A percentile compares a stretch with the other conserved stretches of the same genome.
Conservation (phyloP, 257 asterid species). For the Misopates orontium region DNA sequence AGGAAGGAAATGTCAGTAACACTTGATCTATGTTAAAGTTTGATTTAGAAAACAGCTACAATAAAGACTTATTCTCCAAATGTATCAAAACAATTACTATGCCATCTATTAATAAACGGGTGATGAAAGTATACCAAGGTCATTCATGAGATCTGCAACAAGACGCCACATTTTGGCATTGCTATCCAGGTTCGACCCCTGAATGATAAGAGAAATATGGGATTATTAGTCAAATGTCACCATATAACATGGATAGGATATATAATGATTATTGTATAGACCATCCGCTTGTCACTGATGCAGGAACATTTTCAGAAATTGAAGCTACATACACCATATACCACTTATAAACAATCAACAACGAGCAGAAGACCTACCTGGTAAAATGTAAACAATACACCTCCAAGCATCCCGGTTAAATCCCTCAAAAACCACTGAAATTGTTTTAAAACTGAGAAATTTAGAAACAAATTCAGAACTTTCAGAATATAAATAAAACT, state of each 20-base stretch:
- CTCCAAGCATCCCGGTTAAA: constrained; percentile 97
- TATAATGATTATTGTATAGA: background rate
- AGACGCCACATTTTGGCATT: constrained; percentile 99
- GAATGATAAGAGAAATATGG: constrained; percentile 15
- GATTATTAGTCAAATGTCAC: constrained; percentile 3
- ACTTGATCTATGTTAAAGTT: background rate
- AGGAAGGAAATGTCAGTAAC: background rate
- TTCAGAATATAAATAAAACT: no score
- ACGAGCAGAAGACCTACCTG: constrained; percentile 52
- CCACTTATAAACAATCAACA: background rate
- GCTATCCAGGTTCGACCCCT: constrained; percentile 95
- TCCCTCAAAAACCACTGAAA: constrained; percentile 94
- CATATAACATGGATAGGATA: constrained; percentile 20
- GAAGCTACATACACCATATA: background rate
- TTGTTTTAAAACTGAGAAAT: constrained; percentile 22
- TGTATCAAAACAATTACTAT: background rate
- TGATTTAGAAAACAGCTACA: background rate
- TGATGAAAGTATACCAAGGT: constrained; percentile 56
- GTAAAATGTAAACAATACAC: constrained; percentile 82
- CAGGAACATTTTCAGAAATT: background rate
- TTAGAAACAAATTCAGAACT: constrained; percentile 6
- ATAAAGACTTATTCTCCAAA: constrained; percentile 10
- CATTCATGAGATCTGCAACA: constrained; percentile 99
- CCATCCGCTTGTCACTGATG: background rate
- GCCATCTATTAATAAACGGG: constrained; percentile 1